Conservation (phyloP, 2,329 filamentous ascomycete species). For the Plenodomus lindquistii region DNA sequence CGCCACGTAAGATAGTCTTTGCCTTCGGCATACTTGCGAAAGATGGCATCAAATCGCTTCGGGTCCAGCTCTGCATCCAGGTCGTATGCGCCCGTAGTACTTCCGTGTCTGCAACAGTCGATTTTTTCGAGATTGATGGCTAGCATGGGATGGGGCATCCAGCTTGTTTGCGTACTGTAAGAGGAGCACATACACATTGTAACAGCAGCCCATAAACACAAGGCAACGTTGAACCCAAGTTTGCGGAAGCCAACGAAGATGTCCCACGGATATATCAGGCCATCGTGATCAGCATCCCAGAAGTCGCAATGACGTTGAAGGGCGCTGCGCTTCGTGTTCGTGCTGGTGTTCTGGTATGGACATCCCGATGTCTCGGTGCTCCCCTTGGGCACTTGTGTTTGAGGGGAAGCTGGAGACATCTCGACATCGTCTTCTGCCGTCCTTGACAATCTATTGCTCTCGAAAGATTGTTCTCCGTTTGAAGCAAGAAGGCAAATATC, state of each 20-base stretch:
- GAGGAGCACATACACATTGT: constrained; percentile 19
- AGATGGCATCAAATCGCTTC: constrained; percentile 19
- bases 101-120: constrained; percentile 18
- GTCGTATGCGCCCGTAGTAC: constrained; percentile 21
- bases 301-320: constrained; percentile 22
- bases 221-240: constrained; percentile 15
- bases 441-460: neutral
- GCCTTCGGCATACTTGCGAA: constrained; percentile 19
- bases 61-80: constrained; percentile 18
- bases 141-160: constrained; percentile 16
- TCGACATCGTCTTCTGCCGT: neutral
- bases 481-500: constrained; percentile 1
- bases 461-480: neutral
- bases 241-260: constrained; percentile 19
- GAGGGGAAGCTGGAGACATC: neutral
- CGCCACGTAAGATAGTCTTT: constrained; percentile 13
- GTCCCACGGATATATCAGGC: constrained; percentile 21
- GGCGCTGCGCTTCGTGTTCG: constrained; percentile 9
- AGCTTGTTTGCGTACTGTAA: constrained; percentile 16
- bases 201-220: constrained; percentile 22
- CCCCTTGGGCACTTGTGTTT: neutral
- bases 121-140: constrained; percentile 22
- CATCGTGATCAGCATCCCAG: constrained; percentile 18
- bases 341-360: neutral
- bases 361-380: neutral